These are phyloP conservation scores for Cytospora mali DNA, from an alignment of 2,329 filamentous ascomycete genomes.

Conservation along the genomic window DNA sequence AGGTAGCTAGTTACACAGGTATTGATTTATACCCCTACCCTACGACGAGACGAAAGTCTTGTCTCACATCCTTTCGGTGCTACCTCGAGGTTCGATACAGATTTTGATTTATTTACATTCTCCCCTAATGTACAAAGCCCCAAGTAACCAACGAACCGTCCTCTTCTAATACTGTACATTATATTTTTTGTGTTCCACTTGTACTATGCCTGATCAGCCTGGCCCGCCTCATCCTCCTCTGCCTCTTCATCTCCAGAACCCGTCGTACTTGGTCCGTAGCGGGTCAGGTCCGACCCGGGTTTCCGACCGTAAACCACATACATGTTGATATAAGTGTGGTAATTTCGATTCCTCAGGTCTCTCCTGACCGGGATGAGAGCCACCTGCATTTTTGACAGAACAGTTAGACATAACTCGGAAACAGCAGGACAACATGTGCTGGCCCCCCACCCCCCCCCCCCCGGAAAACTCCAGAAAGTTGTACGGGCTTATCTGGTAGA, in stretches of 20 bases:
- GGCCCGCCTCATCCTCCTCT: neutral
- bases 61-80: neutral
- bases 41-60: too few species aligned
- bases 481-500: too few species aligned
- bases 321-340: conserved; percentile 54
- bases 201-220: neutral
- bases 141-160: neutral
- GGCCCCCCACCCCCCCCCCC: too few species aligned
- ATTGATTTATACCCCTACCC: too few species aligned
- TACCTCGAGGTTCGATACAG: neutral
- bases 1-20: too few species aligned
- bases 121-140: neutral
- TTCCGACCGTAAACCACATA: conserved; percentile 56
- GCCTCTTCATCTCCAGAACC: neutral
- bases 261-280: conserved; percentile 1
- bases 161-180: neutral
- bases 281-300: conserved; percentile 35
- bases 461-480: too few species aligned
- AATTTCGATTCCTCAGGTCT: conserved; percentile 47
- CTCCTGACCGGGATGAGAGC: conserved; percentile 52
- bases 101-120: neutral
- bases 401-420: neutral
- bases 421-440: too few species aligned
- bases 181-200: neutral
- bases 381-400: conserved; percentile 39